Evolutionary conservation across 495 filamentous ascomycete genomes (phyloP).

Genomic region (Podospora comata): DNA sequence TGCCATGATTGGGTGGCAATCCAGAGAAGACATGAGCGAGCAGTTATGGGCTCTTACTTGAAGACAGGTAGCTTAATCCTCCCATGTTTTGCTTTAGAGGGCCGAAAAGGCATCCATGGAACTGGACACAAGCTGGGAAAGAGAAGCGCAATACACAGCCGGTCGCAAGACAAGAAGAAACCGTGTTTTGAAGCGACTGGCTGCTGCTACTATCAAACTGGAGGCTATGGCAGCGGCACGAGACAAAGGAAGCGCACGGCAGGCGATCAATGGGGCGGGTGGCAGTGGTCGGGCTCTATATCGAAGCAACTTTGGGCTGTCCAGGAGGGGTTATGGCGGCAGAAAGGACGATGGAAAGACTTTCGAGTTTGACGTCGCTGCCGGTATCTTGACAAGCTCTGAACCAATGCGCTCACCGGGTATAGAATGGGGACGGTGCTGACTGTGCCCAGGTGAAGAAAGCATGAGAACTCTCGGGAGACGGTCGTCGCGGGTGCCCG

Average conservation of each 20-base stretch:
- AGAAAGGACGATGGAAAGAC: neutral
- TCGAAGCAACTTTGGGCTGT: neutral
- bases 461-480: neutral
- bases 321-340: neutral
- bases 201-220: too few relatives aligned
- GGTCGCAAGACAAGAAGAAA: neutral
- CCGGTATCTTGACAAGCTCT: neutral
- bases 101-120: neutral
- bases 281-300: slow-evolving; percentile 3
- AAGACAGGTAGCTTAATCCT: neutral
- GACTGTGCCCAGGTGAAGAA: neutral
- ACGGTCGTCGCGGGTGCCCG: neutral
- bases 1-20: neutral
- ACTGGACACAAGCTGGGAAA: neutral
- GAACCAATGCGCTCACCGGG: neutral
- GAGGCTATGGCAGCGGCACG: neutral
- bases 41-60: neutral
- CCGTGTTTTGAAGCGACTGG: too few relatives aligned
- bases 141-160: neutral
- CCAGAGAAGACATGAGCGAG: neutral
- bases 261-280: neutral
- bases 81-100: neutral
- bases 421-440: neutral
- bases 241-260: neutral
- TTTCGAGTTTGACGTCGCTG: neutral